Conservation (phyloP, 164 flowering plant species). For the Vitis rotundifolia region DNA sequence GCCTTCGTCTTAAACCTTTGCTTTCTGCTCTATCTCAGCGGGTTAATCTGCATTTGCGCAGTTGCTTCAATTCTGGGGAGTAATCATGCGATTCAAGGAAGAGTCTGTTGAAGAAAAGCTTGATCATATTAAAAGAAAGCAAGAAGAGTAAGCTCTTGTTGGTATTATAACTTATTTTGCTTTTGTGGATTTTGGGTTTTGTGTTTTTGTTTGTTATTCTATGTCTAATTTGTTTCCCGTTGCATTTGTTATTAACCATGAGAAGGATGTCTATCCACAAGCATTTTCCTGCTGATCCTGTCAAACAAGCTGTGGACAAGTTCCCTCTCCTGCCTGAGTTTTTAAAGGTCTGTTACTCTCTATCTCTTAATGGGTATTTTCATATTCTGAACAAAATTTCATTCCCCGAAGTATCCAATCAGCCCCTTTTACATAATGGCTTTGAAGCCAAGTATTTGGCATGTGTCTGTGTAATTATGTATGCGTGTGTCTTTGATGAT, state of each 20-base stretch:
- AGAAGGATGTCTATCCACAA: conserved; percentile 26
- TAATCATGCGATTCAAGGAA: conserved; percentile 3
- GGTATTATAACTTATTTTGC: background rate
- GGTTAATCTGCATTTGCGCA: too few relatives aligned
- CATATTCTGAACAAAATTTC: background rate
- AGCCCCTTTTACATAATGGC: too few relatives aligned
- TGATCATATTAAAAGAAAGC: background rate
- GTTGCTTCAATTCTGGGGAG: background rate
- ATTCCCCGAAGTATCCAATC: too few relatives aligned
- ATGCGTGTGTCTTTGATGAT: background rate
- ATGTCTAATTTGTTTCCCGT: background rate
- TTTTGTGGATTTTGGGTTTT: background rate
- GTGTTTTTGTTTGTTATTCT: background rate
- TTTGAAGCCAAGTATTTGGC: too few relatives aligned
- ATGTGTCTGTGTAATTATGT: background rate
- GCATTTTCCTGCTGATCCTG: conserved; percentile 53
- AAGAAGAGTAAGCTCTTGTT: background rate
- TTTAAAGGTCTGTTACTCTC: conserved; percentile 48
- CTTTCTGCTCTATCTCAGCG: too few relatives aligned
- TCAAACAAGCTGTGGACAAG: conserved; percentile 67
- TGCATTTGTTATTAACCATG: background rate
- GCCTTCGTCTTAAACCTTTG: too few relatives aligned
- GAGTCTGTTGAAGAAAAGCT: background rate
- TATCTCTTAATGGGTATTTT: background rate
- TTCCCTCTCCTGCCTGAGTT: conserved; percentile 88